Evolutionary conservation across 371 early-diverging fungal genomes (phyloP).

Genomic region (Mortierella sp.): DNA sequence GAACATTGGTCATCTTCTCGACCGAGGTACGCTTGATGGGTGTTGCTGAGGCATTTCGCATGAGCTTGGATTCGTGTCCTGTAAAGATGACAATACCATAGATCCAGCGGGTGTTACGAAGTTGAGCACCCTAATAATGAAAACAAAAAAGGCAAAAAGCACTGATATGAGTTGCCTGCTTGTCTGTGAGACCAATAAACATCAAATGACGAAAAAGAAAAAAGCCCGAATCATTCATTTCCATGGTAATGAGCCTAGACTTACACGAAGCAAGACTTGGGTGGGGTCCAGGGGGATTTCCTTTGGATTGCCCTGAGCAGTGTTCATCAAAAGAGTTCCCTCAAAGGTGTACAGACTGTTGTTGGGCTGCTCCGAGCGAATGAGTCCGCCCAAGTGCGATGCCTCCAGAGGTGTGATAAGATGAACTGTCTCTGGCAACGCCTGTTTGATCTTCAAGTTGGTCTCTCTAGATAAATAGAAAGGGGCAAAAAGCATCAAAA

Average conservation of each 20-base stretch:
- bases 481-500: neutral
- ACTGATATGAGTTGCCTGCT: neutral
- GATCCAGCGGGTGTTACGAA: conserved; percentile 89
- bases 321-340: conserved; percentile 72
- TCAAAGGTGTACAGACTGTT: conserved; percentile 91
- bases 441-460: conserved; percentile 94
- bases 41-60: conserved; percentile 87
- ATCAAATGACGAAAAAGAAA: neutral
- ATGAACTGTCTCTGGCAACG: conserved; percentile 76
- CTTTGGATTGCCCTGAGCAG: conserved; percentile 68
- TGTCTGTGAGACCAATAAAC: neutral
- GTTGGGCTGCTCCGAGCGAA: conserved; percentile 85
- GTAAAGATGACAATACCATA: conserved; percentile 90
- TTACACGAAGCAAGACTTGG: conserved; percentile 80
- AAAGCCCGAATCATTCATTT: neutral
- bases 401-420: conserved; percentile 74
- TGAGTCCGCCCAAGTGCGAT: conserved; percentile 65
- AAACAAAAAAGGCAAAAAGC: neutral
- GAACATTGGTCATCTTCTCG: conserved; percentile 92
- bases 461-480: conserved; percentile 76
- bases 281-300: conserved; percentile 84
- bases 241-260: neutral
- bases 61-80: conserved; percentile 92
- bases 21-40: conserved; percentile 85
- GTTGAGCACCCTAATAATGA: conserved; percentile 73